Evolutionary conservation across 2,329 filamentous ascomycete species (phyloP).

Genomic region (Cordyceps fumosorosea): DNA sequence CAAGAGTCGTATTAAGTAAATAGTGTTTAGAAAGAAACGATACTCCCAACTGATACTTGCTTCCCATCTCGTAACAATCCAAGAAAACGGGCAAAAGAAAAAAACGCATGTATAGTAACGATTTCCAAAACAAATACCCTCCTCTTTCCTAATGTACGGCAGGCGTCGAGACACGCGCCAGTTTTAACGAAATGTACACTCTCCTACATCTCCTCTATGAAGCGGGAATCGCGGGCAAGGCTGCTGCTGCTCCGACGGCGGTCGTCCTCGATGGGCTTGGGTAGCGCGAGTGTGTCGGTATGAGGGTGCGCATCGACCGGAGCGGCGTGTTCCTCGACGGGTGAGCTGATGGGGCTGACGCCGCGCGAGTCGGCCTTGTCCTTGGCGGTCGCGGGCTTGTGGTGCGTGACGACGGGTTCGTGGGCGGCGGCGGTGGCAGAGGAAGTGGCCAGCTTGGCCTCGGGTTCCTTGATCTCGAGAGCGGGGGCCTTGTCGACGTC

Average conservation of each 20-base stretch:
- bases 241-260: slow-evolving; percentile 40
- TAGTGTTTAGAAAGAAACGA: no score
- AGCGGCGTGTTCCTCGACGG: slow-evolving; percentile 37
- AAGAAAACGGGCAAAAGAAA: no score
- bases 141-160: background rate
- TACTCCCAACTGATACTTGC: no score
- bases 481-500: background rate
- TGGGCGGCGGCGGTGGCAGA: background rate
- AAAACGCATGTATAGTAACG: no score
- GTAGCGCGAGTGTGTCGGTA: slow-evolving; percentile 13
- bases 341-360: slow-evolving; percentile 34
- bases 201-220: slow-evolving; percentile 47
- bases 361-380: slow-evolving; percentile 25
- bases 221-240: slow-evolving; percentile 48
- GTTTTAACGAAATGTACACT: no score
- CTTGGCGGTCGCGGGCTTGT: no score
- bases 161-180: background rate
- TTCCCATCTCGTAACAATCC: no score
- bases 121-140: background rate
- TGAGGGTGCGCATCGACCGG: slow-evolving; percentile 8
- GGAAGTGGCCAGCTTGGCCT: slow-evolving; percentile 1
- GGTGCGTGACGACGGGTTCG: background rate
- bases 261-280: slow-evolving; percentile 32
- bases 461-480: slow-evolving; percentile 25
- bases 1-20: no score